Base-by-base conservation (phyloP, 2,329 filamentous ascomycete species). In the Diaporthe batatas region DNA sequence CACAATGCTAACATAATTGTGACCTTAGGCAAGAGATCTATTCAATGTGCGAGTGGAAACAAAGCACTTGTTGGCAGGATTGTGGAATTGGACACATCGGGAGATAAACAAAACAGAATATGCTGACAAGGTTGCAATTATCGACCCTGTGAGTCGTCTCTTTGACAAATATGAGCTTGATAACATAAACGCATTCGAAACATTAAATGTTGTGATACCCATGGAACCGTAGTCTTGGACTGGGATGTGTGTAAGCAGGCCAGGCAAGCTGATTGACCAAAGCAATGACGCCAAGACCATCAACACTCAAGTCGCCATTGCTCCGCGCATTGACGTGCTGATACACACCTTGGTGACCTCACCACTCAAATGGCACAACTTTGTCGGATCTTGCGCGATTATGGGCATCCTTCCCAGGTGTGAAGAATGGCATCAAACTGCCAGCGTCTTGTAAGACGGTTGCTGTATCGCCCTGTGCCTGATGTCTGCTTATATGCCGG, bases 271-370 rank as follows among this genome's bases (percentile, higher is more conserved):
- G 62, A 67, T 53, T 53, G 47, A 67, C n/a, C 32, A 23, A 8
- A 21, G 32, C 18, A n/a, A 53, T 6, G 32, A 10, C 62, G 65
- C 65, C 65, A 23, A 32, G 51, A 39, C 12, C 36, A 23, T 23
- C 57, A 34, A 47, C 36, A 21, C 42, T 44, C 53, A 34, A 72
- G 47, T 68, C 70, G 70, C 70, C 70, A 72, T 72, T 25, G 42
- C 53, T 39, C 44, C 25, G 3, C 3, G n/a, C 5, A 7, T 59
- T 72, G 62, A 67, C 70, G 70, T 72, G 70, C 59, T 72, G 53
- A 21, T 68, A 21, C 44, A 62, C 54, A 51, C 14, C 54, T 34
- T 8, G 16, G 47, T 67, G 57, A 71, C 51, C 36, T 44, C 59
- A 58, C 62, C 62, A 53, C 47, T 53, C n/a, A 34, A 16, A 39